Base-by-base conservation (phyloP, 331 rosid species). In the Acacia pycnantha region DNA sequence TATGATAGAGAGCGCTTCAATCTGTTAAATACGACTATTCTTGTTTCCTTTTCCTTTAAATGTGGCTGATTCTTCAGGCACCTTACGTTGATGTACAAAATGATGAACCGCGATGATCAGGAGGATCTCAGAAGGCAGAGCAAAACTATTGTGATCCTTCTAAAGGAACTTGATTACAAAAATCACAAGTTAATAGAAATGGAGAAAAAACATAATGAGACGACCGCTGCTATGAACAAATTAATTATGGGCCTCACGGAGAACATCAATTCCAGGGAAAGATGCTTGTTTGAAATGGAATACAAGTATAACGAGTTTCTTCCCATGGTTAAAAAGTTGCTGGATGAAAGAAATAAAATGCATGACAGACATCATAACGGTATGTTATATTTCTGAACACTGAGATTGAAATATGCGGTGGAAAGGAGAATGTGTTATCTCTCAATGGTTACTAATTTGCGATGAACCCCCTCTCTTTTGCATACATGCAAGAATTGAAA, bases 121-220 rank as follows among this genome's bases (percentile, higher is more conserved):
- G 83, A 76, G 51, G 47, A 27, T 43, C 24, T 82, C 73, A 76
- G 29, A 8, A 79, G 35, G 8, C 83, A 65, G 70, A 47, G 81
- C n/a, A 65, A 4, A 76, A 43, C 65, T 41, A 48, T 79, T 74
- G 48, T 27, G 78, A 74, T 76, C 18, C 84, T 85, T 74, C 65
- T 77, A 54, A 70, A 65, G 54, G 86, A 78, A 31, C 66, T 88
- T 70, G 82, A 85, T n/a, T 40, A 19, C 70, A 82, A 80, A 77
- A 70, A 77, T 53, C 71, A 76, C 4, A 75, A 56, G 78, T 56
- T 84, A 43, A 31, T 40, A 22, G 90, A 87, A 64, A 65, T 79
- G 81, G 88, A 87, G 76, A 61, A 50, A 50, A 76, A 82, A 43
- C 41, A 82, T 66, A 31, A 77, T 62, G 68, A 12, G 41, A 76